A percentile compares a stretch with the other conserved stretches of the same genome.
These are phyloP conservation scores for Linnemannia schmuckeri DNA, from an alignment of 192 early-diverging fungal genomes.

Conservation along the genomic window DNA sequence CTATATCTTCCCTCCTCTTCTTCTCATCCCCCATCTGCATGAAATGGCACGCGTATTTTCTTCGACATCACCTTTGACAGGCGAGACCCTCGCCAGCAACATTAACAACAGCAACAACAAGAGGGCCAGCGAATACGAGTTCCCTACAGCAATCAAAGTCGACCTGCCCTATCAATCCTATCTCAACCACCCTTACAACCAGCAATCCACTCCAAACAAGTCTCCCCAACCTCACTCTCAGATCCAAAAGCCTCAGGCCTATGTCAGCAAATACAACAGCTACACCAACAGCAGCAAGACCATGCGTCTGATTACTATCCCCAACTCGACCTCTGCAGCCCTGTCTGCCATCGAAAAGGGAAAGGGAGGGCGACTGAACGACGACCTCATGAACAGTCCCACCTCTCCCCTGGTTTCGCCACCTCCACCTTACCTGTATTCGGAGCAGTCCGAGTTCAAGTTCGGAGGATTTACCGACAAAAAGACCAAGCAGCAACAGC, in stretches of 20 bases:
- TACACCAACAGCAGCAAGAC: conserved; percentile 46
- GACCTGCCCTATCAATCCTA: conserved; percentile 36
- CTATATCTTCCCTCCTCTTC: not conserved
- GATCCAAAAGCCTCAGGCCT: conserved; percentile 11
- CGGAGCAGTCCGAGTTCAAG: conserved; percentile 10
- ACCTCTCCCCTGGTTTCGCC: conserved; percentile 45
- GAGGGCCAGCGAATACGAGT: conserved; percentile 4
- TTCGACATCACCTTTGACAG: conserved; percentile 4
- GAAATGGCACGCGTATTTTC: not conserved
- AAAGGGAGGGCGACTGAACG: not conserved
- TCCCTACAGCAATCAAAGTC: conserved; percentile 30
- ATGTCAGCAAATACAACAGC: conserved; percentile 34
- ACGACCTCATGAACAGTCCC: conserved; percentile 19
- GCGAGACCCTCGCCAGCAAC: not conserved
- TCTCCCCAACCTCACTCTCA: not conserved
- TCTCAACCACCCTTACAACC: conserved; percentile 38
- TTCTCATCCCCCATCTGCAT: not conserved
- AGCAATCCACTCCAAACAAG: conserved; percentile 4
- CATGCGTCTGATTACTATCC: conserved; percentile 39
- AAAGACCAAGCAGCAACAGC: conserved; percentile 22
- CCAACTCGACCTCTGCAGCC: conserved; percentile 8
- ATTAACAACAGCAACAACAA: conserved; percentile 20
- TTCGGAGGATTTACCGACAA: not conserved
- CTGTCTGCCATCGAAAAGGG: conserved; percentile 5
- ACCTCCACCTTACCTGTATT: conserved; percentile 46